A percentile compares a stretch with the other conserved stretches of the same genome.
Evolutionary conservation across 331 rosid genomes (phyloP).

Genomic region (Spiraea crenata): DNA sequence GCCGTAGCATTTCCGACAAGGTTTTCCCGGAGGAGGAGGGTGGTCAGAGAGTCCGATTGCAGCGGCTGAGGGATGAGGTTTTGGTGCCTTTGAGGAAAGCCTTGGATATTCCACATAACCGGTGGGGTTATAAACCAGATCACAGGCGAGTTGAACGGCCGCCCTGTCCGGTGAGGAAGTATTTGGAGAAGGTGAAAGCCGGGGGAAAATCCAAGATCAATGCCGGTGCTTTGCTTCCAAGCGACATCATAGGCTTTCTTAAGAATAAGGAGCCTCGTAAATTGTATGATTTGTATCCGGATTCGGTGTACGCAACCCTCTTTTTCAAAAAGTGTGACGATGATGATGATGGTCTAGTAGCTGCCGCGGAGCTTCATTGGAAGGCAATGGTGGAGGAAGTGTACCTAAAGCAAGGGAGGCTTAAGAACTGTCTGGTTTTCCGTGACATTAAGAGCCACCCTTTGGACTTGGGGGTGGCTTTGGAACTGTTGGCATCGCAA

Average conservation of each 20-base stretch:
- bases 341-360: slow-evolving; percentile 6
- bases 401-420: slow-evolving; percentile 34
- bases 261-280: slow-evolving; percentile 3
- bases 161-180: too few species aligned
- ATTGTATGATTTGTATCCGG: too few species aligned
- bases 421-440: slow-evolving; percentile 44
- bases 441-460: slow-evolving; percentile 44
- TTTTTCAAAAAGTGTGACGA: too few species aligned
- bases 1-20: neutral
- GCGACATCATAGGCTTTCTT: slow-evolving; percentile 39
- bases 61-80: neutral
- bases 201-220: slow-evolving; percentile 20
- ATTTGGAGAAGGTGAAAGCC: slow-evolving; percentile 9
- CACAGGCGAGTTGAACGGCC: too few species aligned
- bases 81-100: neutral
- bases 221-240: slow-evolving; percentile 29
- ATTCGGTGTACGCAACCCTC: too few species aligned
- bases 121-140: too few species aligned
- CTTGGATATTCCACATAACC: neutral
- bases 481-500: slow-evolving; percentile 61
- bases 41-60: slow-evolving; percentile 5
- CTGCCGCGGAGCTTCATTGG: slow-evolving; percentile 61
- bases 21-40: slow-evolving; percentile 1
- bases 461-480: slow-evolving; percentile 48
- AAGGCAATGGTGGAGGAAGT: slow-evolving; percentile 49